phyloP scores from a whole-genome alignment of 2,329 filamentous ascomycete species.

The Xylaria sp. region DNA sequence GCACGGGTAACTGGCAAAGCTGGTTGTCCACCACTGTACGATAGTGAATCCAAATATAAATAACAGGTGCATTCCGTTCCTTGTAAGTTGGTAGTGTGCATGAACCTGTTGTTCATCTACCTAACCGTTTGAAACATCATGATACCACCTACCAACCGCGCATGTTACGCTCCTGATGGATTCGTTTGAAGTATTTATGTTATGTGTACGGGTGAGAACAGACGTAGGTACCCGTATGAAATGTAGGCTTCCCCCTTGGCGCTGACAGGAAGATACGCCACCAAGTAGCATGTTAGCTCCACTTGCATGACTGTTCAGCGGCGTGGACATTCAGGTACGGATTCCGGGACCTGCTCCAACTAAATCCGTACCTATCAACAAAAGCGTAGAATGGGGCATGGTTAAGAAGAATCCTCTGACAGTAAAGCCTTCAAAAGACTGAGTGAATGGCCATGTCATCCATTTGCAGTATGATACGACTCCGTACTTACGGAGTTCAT shows the following conservation, averaged over 20 bases:
- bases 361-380: neutral
- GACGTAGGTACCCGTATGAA: neutral
- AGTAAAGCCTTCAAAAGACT: no score
- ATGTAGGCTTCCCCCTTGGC: neutral
- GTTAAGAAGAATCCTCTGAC: no score
- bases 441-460: no score
- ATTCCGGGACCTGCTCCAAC: neutral
- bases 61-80: no score
- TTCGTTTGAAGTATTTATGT: neutral
- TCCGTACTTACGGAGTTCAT: no score
- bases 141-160: neutral
- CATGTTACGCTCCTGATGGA: neutral
- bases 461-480: no score
- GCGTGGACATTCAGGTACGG: neutral
- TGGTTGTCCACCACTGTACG: no score
- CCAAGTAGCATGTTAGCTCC: neutral
- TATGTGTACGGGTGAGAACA: neutral
- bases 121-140: neutral
- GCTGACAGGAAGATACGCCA: constrained; percentile 16
- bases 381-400: no score
- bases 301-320: constrained; percentile 14
- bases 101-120: no score
- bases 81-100: no score
- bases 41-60: no score
- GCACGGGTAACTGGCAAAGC: no score